Base-by-base conservation (phyloP, 495 filamentous ascomycete genomes). In the Xylaria intraflava region DNA sequence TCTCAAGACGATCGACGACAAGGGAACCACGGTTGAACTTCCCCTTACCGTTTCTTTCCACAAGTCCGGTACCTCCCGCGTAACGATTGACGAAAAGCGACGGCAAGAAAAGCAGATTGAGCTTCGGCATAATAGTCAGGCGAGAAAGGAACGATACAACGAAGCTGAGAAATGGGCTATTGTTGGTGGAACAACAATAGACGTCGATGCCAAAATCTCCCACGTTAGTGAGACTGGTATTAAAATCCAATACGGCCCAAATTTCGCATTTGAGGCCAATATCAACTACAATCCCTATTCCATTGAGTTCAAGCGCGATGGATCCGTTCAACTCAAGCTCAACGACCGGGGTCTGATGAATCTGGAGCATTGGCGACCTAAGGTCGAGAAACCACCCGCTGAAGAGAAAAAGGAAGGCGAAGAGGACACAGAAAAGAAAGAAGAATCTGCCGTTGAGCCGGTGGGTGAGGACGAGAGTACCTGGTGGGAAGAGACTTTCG, bases 401-500 rank as follows among this genome's bases (percentile, higher is more conserved):
- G 73, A 76, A 58, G 72, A 76, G 58, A 75, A 75, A 58, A 73
- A 78, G 55, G 76, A 72, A 41, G 78, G 79, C 30, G 77, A 80
- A 46, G 65, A 68, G 33, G 62, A 64, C 19, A 48, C 66, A 20
- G 63, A 66, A 26, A 77, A 78, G 54, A 68, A 67, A 41, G 66
- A 77, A 50, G 64, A 76, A 55, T 68, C 64, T 2, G 53, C 51
- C 33, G 49, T 55, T 45, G 58, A 66, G 35, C 51, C 58, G 19
- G 74, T 67, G 39, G 55, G 55, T 24, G 65, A 68, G 30, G 88
- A 95, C 49, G 86, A 96, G 64, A 84, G 84, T 64, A 95, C 89
- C 5, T 95, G 90, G 88, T 98, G 93, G 94, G 93, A 98, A 16
- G 93, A 98, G 71, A 78, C 79, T 40, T 97, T 98, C 69, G 92